A percentile compares a stretch with the other conserved stretches of the same genome.
phyloP scores from a whole-genome alignment of 176 grass and related monocot species.

The Oryza coarctata region DNA sequence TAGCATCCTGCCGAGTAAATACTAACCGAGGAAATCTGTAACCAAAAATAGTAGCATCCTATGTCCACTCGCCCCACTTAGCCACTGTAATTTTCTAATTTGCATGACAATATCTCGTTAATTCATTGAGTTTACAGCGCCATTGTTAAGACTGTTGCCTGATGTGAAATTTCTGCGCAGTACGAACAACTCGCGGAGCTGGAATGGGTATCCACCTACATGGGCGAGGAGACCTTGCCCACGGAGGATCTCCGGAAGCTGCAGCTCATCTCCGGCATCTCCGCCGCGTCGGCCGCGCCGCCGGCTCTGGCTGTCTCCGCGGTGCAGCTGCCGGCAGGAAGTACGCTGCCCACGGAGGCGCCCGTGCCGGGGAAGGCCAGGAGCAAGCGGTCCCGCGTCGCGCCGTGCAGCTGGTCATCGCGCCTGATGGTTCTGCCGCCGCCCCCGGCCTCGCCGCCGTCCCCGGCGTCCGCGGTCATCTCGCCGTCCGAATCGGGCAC shows the following conservation, averaged over 20 bases:
- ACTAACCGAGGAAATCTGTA: conserved; percentile 25
- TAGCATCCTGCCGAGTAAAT: conserved; percentile 8
- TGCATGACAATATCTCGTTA: background rate
- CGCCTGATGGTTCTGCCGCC: conserved; percentile 54
- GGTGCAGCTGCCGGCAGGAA: background rate
- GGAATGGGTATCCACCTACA: conserved; percentile 91
- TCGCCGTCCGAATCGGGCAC: conserved; percentile 56
- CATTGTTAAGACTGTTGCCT: conserved; percentile 28
- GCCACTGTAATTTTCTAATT: background rate
- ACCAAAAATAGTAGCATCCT: conserved; percentile 41
- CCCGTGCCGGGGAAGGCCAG: conserved; percentile 60
- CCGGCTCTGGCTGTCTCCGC: background rate
- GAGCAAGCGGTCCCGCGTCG: conserved; percentile 67
- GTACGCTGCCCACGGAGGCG: conserved; percentile 28
- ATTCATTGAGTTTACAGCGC: conserved; percentile 10
- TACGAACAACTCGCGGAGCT: conserved; percentile 91
- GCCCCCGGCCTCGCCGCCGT: conserved; percentile 1
- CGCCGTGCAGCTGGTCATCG: conserved; percentile 66
- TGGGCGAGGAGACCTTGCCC: conserved; percentile 81
- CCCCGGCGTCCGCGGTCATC: conserved; percentile 33
- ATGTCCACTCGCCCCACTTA: background rate
- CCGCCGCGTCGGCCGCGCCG: background rate
- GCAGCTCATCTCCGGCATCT: conserved; percentile 70
- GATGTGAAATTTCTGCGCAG: conserved; percentile 44
- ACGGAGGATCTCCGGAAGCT: conserved; percentile 87